Conservation (phyloP, 2,329 filamentous ascomycete species). For the Fusarium tanahbumbuense region DNA sequence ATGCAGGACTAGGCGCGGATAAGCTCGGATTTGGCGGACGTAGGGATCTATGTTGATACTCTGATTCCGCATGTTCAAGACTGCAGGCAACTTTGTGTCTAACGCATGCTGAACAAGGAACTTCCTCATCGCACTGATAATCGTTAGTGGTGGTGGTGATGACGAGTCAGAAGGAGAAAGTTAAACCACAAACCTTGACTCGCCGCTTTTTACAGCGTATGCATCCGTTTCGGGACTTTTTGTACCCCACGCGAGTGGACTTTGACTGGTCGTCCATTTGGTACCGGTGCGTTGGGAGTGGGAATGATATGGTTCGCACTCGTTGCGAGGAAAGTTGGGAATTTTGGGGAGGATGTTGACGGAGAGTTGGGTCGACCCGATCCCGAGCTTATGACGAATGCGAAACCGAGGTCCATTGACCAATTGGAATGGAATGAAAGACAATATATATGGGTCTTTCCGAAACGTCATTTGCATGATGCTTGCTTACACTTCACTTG, state of each 20-base stretch:
- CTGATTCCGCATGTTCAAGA: slow-evolving; percentile 5
- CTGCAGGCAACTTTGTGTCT: slow-evolving; percentile 29
- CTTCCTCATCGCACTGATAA: slow-evolving; percentile 32
- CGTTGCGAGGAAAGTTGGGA: slow-evolving; percentile 9
- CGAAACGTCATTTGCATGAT: neutral
- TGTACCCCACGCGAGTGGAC: slow-evolving; percentile 29
- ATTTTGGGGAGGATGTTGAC: neutral
- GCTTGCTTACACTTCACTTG: neutral
- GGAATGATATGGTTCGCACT: slow-evolving; percentile 11
- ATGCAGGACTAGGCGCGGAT: slow-evolving; percentile 5
- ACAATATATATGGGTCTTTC: fast-evolving
- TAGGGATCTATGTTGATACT: slow-evolving; percentile 2
- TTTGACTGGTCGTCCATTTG: slow-evolving; percentile 9
- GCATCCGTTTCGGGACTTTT: slow-evolving; percentile 37
- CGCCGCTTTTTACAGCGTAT: slow-evolving; percentile 28
- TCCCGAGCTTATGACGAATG: slow-evolving; percentile 9
- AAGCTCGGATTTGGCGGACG: slow-evolving; percentile 6
- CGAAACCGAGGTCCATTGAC: neutral
- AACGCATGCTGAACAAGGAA: slow-evolving; percentile 26
- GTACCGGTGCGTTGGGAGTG: neutral
- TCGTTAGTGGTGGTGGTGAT: too few relatives aligned
- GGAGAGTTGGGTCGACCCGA: slow-evolving; percentile 8
- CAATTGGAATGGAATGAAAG: neutral
- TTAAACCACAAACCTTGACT: slow-evolving; percentile 13
- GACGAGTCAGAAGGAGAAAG: neutral